Evolutionary conservation across 768 basidiomycete genomes (phyloP).

Genomic region (Lactarius quietus): DNA sequence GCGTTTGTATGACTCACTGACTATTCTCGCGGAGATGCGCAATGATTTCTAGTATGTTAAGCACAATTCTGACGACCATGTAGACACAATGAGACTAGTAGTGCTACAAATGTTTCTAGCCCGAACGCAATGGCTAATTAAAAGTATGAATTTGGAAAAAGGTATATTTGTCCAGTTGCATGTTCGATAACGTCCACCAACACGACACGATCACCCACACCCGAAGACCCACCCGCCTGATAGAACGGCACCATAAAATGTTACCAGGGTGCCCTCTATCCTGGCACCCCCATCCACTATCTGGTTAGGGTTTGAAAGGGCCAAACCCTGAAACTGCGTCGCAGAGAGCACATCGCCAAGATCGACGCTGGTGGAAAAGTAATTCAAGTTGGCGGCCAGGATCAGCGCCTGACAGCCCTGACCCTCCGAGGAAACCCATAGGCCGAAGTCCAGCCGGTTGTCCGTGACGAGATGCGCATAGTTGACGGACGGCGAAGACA

Average conservation of each 20-base stretch:
- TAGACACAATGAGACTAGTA: not conserved
- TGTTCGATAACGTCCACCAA: not conserved
- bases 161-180: not conserved
- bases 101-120: not conserved
- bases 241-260: not conserved
- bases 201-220: not conserved
- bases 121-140: not conserved
- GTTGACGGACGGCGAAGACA: conserved; percentile 3
- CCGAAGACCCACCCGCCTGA: conserved; percentile 15
- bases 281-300: conserved; percentile 10
- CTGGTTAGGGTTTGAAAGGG: not conserved
- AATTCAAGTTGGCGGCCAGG: conserved; percentile 21
- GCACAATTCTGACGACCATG: not conserved
- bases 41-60: too few species aligned
- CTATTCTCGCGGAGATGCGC: not conserved
- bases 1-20: too few species aligned
- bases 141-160: not conserved
- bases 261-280: not conserved
- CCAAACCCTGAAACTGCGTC: not conserved
- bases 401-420: conserved; percentile 5
- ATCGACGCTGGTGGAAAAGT: not conserved
- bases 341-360: not conserved
- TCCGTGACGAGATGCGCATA: conserved; percentile 11
- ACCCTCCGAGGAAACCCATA: conserved; percentile 9
- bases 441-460: conserved; percentile 15